Conservation (phyloP, 2,329 filamentous ascomycete genomes). For the Epichloe sibirici region DNA sequence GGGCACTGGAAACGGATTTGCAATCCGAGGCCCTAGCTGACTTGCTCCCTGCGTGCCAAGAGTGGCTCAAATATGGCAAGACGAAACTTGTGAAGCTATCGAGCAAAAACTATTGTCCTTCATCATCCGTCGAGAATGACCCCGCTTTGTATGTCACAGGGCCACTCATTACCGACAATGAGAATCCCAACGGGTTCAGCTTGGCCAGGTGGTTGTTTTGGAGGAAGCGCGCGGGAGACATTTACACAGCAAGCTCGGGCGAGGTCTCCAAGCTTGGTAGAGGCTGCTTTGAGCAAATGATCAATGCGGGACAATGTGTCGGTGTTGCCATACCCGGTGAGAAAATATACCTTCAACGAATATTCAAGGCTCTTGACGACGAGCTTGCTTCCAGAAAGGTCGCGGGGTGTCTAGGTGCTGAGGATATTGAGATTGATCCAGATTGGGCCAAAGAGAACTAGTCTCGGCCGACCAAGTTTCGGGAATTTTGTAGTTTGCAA, state of each 20-base stretch:
- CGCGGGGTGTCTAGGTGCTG: conserved; percentile 1
- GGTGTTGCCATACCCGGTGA: conserved; percentile 6
- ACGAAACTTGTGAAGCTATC: conserved; percentile 1
- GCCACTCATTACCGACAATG: not conserved
- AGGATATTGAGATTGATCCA: conserved; percentile 6
- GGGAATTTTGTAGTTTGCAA: too few relatives aligned
- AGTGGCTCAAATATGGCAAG: conserved; percentile 3
- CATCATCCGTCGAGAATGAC: not conserved
- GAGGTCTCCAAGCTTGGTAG: conserved; percentile 1
- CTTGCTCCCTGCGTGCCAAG: conserved; percentile 4
- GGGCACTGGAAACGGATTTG: conserved; percentile 1
- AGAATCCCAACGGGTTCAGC: not conserved
- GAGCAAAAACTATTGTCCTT: not conserved
- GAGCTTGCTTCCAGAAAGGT: conserved; percentile 2
- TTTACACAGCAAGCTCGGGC: not conserved
- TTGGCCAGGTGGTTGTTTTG: conserved; percentile 7
- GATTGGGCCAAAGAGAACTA: too few relatives aligned
- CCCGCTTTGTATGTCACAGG: not conserved
- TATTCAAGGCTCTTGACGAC: conserved; percentile 5
- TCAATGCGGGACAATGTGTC: not conserved
- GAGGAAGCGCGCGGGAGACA: conserved; percentile 4
- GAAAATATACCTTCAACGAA: conserved; percentile 2
- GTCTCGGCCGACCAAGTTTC: too few relatives aligned
- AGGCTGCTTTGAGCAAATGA: conserved; percentile 7
- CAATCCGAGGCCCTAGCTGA: not conserved